Percentiles rank a stretch among this genome's conserved stretches.
Evolutionary conservation across 2,329 filamentous ascomycete genomes (phyloP).

Genomic region (Magnaporthiopsis incrustans): DNA sequence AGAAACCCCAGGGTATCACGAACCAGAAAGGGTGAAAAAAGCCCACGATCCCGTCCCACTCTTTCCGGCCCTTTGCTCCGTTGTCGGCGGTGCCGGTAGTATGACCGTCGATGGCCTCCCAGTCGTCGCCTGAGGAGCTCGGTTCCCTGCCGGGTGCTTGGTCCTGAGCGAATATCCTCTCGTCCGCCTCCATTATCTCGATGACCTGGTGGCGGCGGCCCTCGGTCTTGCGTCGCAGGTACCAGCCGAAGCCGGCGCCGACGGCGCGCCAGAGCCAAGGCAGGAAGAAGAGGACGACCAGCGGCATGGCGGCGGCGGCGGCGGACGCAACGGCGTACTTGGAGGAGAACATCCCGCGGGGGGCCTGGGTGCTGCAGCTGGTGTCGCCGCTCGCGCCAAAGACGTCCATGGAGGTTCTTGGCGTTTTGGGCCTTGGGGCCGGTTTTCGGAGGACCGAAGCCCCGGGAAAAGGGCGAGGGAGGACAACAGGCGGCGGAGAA

Average conservation of each 20-base stretch:
- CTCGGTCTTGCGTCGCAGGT: constrained; percentile 54
- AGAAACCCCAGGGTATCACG: constrained; percentile 17
- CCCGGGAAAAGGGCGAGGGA: background rate
- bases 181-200: constrained; percentile 38
- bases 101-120: constrained; percentile 58
- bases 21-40: constrained; percentile 99
- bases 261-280: constrained; percentile 28
- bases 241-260: constrained; percentile 47
- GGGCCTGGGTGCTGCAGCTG: background rate
- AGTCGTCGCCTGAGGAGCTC: constrained; percentile 48
- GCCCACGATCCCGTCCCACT: constrained; percentile 80
- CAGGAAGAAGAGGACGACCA: constrained; percentile 24
- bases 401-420: background rate
- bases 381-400: constrained; percentile 1
- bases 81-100: constrained; percentile 26
- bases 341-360: background rate
- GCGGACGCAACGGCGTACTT: background rate
- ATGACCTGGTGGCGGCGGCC: constrained; percentile 53
- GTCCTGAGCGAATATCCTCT: constrained; percentile 27
- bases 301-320: constrained; percentile 15
- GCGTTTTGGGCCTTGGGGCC: too few relatives aligned
- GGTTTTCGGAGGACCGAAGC: background rate
- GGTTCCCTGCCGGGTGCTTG: constrained; percentile 24
- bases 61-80: constrained; percentile 36
- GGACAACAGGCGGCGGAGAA: background rate